phyloP scores from a whole-genome alignment of 805 yeast genomes.

The Barnettozyma vustinii region DNA sequence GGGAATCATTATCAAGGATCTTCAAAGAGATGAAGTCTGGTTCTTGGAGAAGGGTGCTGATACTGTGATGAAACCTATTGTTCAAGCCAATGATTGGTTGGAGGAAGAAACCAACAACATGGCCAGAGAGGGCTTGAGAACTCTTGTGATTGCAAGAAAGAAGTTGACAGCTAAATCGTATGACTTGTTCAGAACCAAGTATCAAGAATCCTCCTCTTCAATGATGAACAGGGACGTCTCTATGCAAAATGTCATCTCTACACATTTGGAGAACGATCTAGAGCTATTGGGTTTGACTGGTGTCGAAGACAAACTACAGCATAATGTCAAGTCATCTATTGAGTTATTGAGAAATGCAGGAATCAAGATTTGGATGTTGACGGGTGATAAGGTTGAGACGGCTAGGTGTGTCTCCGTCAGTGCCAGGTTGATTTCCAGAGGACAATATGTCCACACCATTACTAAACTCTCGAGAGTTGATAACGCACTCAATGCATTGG shows the following conservation, averaged over 20 bases:
- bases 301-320: slow-evolving; percentile 92
- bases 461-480: slow-evolving; percentile 55
- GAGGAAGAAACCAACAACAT: slow-evolving; percentile 96
- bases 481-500: slow-evolving; percentile 69
- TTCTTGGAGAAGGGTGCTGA: slow-evolving; percentile 95
- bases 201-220: slow-evolving; percentile 66
- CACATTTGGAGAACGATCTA: slow-evolving; percentile 72
- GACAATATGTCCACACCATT: slow-evolving; percentile 86
- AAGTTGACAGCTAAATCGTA: slow-evolving; percentile 49
- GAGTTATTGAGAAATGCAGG: slow-evolving; percentile 95
- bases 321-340: slow-evolving; percentile 85
- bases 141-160: slow-evolving; percentile 90
- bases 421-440: slow-evolving; percentile 86
- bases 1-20: slow-evolving; percentile 80
- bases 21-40: slow-evolving; percentile 64
- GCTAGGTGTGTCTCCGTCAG: slow-evolving; percentile 97
- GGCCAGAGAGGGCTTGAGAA: slow-evolving; percentile 97
- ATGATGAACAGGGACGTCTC: slow-evolving; percentile 74
- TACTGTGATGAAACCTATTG: slow-evolving; percentile 82
- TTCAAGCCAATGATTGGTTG: slow-evolving; percentile 86
- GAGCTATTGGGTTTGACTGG: slow-evolving; percentile 93
- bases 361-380: slow-evolving; percentile 96
- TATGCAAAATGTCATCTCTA: slow-evolving; percentile 63
- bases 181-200: slow-evolving; percentile 58
- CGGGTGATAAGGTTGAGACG: slow-evolving; percentile 98